Evolutionary conservation across 129 eudicot genomes (phyloP).

Genomic region (Apium graveolens): DNA sequence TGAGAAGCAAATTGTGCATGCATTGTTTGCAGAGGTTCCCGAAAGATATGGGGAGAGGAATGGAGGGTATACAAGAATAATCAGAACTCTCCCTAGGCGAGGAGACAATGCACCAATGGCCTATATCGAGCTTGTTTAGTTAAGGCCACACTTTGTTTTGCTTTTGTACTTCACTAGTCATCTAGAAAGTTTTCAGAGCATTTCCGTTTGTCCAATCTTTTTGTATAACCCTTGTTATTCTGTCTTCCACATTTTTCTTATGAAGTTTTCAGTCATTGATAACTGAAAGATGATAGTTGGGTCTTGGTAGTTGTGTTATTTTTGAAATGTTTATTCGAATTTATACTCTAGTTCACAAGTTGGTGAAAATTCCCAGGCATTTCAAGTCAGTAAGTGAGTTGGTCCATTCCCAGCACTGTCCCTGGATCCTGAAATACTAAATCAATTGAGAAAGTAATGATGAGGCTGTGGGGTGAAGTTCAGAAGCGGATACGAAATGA

Average conservation of each 20-base stretch:
- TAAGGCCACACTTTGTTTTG: neutral
- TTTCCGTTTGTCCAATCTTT: neutral
- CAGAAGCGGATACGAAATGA: neutral
- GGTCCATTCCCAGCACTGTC: neutral
- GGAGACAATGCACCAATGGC: constrained; percentile 99
- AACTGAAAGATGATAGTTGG: neutral
- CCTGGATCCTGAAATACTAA: neutral
- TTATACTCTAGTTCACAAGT: neutral
- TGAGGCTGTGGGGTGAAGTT: neutral
- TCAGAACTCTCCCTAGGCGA: constrained; percentile 84
- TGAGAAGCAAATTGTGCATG: constrained; percentile 87
- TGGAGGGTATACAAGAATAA: constrained; percentile 85
- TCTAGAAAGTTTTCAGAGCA: neutral
- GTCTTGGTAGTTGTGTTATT: constrained; percentile 2
- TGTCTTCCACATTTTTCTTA: neutral
- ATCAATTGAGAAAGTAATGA: neutral
- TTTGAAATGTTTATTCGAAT: neutral
- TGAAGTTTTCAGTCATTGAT: neutral
- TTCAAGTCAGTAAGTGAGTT: neutral
- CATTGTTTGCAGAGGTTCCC: constrained; percentile 83
- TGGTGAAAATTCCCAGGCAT: neutral
- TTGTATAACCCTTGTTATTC: neutral
- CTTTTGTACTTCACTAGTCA: neutral
- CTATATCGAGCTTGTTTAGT: constrained; percentile 78
- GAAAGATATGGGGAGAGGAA: constrained; percentile 87